phyloP scores from a whole-genome alignment of 192 early-diverging fungal genomes.

The Funneliformis geosporum region DNA sequence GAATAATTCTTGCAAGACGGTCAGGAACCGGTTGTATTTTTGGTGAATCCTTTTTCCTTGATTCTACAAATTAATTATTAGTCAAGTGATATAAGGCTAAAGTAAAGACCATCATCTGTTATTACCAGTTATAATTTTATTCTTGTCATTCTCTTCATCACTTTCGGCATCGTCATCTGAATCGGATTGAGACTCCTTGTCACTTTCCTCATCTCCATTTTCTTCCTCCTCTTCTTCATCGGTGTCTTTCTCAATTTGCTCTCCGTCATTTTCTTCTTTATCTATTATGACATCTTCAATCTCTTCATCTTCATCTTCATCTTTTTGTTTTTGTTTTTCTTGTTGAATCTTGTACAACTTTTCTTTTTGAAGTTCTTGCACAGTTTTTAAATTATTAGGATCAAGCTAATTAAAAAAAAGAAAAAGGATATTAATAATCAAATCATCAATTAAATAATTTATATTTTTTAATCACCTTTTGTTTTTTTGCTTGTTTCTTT shows the following conservation, averaged over 20 bases:
- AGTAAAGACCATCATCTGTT: background rate
- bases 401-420: slow-evolving; percentile 59
- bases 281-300: slow-evolving; percentile 29
- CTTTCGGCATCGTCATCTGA: slow-evolving; percentile 33
- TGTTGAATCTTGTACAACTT: slow-evolving; percentile 49
- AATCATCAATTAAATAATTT: slow-evolving; percentile 21
- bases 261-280: slow-evolving; percentile 20
- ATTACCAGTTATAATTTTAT: background rate
- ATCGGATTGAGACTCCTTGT: slow-evolving; percentile 37
- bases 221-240: slow-evolving; percentile 36
- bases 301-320: slow-evolving; percentile 38
- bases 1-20: slow-evolving; percentile 42
- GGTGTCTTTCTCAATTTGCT: slow-evolving; percentile 32
- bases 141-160: slow-evolving; percentile 25
- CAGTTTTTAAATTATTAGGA: slow-evolving; percentile 75
- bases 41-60: slow-evolving; percentile 37
- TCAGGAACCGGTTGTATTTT: slow-evolving; percentile 36
- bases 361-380: slow-evolving; percentile 67
- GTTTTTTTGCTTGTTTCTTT: slow-evolving; percentile 79
- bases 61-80: slow-evolving; percentile 39
- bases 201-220: slow-evolving; percentile 42
- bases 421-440: background rate
- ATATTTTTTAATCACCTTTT: slow-evolving; percentile 64
- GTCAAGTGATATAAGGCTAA: slow-evolving; percentile 3
- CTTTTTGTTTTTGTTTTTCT: slow-evolving; percentile 38